Conservation (phyloP, 2,329 filamentous ascomycete genomes). For the Aurifilum marmelostoma region DNA sequence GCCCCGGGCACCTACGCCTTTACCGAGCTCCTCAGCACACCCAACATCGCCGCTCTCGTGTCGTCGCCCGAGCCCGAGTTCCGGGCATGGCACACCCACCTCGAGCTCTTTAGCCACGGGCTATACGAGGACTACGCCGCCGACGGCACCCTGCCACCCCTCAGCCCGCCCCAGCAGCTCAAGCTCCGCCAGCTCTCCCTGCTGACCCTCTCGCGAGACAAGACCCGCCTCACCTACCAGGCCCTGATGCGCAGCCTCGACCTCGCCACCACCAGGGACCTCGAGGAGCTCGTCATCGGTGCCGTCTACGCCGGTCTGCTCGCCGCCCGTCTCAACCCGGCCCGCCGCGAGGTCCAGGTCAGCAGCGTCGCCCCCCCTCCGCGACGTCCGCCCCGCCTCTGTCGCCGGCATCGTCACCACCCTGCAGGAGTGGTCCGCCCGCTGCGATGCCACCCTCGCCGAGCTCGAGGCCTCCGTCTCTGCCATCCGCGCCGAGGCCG, state of each 20-base stretch:
- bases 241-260: slow-evolving; percentile 68
- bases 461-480: slow-evolving; percentile 78
- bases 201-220: slow-evolving; percentile 70
- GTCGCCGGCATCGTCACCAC: slow-evolving; percentile 69
- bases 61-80: slow-evolving; percentile 58
- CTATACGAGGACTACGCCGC: slow-evolving; percentile 36
- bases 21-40: slow-evolving; percentile 83
- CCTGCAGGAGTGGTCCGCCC: slow-evolving; percentile 75
- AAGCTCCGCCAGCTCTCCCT: slow-evolving; percentile 93
- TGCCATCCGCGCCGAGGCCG: slow-evolving; percentile 63
- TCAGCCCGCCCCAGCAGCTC: slow-evolving; percentile 72
- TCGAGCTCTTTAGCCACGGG: slow-evolving; percentile 91
- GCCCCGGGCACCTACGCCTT: slow-evolving; percentile 90
- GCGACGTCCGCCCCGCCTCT: slow-evolving; percentile 77
- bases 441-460: slow-evolving; percentile 73
- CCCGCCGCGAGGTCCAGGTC: slow-evolving; percentile 73
- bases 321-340: slow-evolving; percentile 80
- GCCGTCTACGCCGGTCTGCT: slow-evolving; percentile 87
- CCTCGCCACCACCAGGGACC: slow-evolving; percentile 66
- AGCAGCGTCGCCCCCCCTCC: slow-evolving; percentile 81
- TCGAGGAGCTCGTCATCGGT: slow-evolving; percentile 85
- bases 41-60: slow-evolving; percentile 75
- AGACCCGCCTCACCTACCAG: slow-evolving; percentile 67
- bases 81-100: slow-evolving; percentile 63
- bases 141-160: slow-evolving; percentile 61